phyloP scores from a whole-genome alignment of 306 rosid genomes.

The Castanea mollissima region DNA sequence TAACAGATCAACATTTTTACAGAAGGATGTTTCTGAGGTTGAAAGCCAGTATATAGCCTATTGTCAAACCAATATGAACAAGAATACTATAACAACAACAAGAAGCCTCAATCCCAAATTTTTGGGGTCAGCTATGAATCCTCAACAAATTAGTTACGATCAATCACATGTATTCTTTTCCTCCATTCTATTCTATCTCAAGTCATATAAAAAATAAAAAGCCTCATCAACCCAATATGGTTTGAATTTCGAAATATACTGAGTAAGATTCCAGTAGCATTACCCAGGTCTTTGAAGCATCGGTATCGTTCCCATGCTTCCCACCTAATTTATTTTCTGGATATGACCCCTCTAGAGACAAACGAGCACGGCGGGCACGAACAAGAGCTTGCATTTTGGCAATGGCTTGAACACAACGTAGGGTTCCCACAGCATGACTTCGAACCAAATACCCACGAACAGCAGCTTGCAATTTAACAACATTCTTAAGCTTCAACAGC shows the following conservation, averaged over 20 bases:
- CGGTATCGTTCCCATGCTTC: constrained; percentile 25
- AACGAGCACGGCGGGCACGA: constrained; percentile 65
- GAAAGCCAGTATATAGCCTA: background rate
- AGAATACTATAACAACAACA: background rate
- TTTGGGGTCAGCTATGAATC: too few relatives aligned
- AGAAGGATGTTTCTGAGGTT: background rate
- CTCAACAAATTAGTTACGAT: too few relatives aligned
- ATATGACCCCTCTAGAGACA: constrained; percentile 17
- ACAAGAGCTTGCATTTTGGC: constrained; percentile 82
- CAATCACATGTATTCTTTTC: too few relatives aligned
- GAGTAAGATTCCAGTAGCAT: constrained; percentile 8
- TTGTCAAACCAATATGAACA: background rate
- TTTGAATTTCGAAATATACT: background rate
- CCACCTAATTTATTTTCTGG: constrained; percentile 24
- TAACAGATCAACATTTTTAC: background rate
- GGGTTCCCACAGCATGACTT: constrained; percentile 83
- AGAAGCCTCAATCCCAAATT: too few relatives aligned
- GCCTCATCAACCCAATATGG: background rate
- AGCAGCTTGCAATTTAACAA: constrained; percentile 90
- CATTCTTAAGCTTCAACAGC: constrained; percentile 49
- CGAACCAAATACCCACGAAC: constrained; percentile 92
- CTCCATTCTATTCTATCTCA: too few relatives aligned
- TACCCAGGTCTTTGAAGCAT: constrained; percentile 47
- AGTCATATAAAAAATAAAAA: background rate
- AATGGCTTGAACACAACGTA: constrained; percentile 87